Evolutionary conservation across 495 filamentous ascomycete genomes (phyloP).

Genomic region (Thermothielavioides terrestris): DNA sequence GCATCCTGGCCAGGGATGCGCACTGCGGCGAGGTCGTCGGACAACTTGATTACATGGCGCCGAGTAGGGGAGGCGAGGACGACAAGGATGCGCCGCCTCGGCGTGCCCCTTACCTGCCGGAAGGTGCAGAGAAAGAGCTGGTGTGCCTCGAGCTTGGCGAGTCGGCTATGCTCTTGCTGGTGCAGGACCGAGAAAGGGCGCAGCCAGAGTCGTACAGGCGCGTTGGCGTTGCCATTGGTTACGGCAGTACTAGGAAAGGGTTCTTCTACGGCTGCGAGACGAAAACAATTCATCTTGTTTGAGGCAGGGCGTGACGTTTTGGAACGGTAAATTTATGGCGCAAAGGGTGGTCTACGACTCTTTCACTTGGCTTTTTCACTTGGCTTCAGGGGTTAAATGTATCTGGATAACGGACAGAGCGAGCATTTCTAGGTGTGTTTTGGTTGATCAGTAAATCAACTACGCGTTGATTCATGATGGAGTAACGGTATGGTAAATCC

Average conservation of each 20-base stretch:
- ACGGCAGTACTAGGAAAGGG: slow-evolving; percentile 17
- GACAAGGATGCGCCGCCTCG: background rate
- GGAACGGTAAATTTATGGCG: too few species aligned
- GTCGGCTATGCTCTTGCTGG: slow-evolving; percentile 25
- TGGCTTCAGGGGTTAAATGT: too few species aligned
- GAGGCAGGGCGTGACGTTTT: background rate
- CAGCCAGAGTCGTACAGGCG: slow-evolving; percentile 12
- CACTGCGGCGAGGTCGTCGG: slow-evolving; percentile 25
- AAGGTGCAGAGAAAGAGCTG: slow-evolving; percentile 20
- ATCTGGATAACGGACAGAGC: too few species aligned
- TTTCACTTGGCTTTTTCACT: too few species aligned
- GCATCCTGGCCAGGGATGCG: slow-evolving; percentile 22
- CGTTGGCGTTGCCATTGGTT: slow-evolving; percentile 22
- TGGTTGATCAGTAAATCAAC: too few species aligned
- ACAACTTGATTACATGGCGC: slow-evolving; percentile 22
- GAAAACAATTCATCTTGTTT: slow-evolving; percentile 13
- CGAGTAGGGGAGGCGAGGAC: too few species aligned
- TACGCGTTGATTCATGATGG: too few species aligned
- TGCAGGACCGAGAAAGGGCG: background rate
- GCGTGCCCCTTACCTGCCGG: slow-evolving; percentile 9
- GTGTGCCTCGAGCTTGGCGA: slow-evolving; percentile 27
- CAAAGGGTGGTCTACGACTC: too few species aligned
- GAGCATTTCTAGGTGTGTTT: too few species aligned
- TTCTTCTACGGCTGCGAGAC: slow-evolving; percentile 26
- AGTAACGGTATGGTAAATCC: too few species aligned